Conservation (phyloP, 2,329 filamentous ascomycete genomes). For the Botrytis tulipae region DNA sequence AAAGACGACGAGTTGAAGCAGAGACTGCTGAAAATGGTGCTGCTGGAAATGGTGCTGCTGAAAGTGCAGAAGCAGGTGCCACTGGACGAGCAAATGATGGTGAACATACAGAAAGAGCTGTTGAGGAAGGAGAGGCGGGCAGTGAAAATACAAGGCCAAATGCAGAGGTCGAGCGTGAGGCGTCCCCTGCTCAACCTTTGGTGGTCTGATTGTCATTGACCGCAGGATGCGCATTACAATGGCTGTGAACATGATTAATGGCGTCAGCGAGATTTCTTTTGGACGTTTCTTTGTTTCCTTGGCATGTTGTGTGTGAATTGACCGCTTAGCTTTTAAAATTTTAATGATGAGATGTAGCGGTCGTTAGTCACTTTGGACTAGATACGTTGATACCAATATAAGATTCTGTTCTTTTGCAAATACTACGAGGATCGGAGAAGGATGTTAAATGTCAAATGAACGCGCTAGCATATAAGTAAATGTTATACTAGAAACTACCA, state of each 20-base stretch:
- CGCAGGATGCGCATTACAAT: neutral
- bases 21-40: constrained; percentile 23
- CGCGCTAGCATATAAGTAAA: neutral
- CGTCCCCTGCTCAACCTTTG: constrained; percentile 24
- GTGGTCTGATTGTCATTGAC: constrained; percentile 21
- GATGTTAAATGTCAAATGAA: neutral
- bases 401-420: neutral
- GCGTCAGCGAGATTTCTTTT: neutral
- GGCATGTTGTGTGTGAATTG: neutral
- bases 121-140: constrained; percentile 11
- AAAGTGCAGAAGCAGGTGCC: neutral
- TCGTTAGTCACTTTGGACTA: neutral
- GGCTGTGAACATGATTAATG: neutral
- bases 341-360: constrained; percentile 3
- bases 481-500: neutral
- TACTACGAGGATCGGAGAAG: neutral
- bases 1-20: constrained; percentile 15
- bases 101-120: constrained; percentile 8
- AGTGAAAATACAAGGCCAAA: constrained; percentile 12
- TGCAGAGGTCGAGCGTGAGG: constrained; percentile 14
- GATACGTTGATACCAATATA: constrained; percentile 1
- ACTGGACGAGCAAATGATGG: neutral
- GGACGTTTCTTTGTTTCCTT: neutral
- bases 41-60: neutral
- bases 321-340: neutral